A percentile compares a stretch with the other conserved stretches of the same genome.
These are phyloP conservation scores for Panicum hallii DNA, from an alignment of 202 grass and related monocot genomes.

Conservation along the genomic window DNA sequence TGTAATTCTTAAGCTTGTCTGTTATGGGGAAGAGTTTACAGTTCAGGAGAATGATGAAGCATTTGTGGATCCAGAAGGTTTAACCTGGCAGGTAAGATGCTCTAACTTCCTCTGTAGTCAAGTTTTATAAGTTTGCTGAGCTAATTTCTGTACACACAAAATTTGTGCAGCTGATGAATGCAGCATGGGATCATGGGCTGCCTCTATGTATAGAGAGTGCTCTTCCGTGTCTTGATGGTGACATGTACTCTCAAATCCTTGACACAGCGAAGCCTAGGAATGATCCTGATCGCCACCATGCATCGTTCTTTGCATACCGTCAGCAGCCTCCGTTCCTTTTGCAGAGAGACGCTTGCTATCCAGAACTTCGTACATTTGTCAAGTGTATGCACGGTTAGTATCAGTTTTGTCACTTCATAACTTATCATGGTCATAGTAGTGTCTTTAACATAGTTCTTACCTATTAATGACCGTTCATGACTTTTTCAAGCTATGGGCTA, in stretches of 20 bases:
- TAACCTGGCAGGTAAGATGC: conserved; percentile 82
- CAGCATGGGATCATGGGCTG: conserved; percentile 77
- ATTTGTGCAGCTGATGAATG: conserved; percentile 67
- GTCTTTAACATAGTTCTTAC: neutral
- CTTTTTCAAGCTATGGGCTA: neutral
- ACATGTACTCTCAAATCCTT: conserved; percentile 68
- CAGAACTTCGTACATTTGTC: conserved; percentile 69
- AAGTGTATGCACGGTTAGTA: conserved; percentile 91
- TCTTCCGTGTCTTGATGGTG: conserved; percentile 61
- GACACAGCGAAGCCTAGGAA: conserved; percentile 73
- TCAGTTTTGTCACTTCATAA: neutral
- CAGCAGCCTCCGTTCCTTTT: conserved; percentile 53
- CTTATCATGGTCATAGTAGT: neutral
- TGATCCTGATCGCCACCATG: conserved; percentile 77
- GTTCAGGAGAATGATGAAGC: conserved; percentile 57
- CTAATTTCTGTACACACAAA: conserved; percentile 22
- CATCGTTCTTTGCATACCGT: conserved; percentile 78
- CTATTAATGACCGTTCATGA: neutral
- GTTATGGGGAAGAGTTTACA: conserved; percentile 55
- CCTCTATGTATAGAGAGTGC: conserved; percentile 66
- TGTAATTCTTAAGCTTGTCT: conserved; percentile 72
- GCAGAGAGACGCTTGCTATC: conserved; percentile 57
- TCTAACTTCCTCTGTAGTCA: conserved; percentile 11
- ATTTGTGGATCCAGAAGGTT: conserved; percentile 70
- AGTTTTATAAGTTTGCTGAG: neutral